phyloP scores from a whole-genome alignment of 108 stramenopile genomes.

The Skeletonema potamos region DNA sequence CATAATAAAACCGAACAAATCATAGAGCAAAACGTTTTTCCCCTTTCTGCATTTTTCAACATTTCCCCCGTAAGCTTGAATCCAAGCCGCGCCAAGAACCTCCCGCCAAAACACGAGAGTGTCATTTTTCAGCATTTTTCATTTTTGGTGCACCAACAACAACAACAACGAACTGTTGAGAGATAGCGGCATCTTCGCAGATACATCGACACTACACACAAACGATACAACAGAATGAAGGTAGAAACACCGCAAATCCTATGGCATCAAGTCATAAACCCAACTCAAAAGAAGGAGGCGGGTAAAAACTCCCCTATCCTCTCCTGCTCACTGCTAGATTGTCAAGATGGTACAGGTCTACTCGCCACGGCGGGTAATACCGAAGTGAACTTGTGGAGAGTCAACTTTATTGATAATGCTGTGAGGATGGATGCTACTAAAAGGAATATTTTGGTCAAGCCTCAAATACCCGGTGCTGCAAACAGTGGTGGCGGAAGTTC shows the following conservation, averaged over 20 bases:
- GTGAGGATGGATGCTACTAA: background rate
- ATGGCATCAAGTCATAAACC: slow-evolving; percentile 67
- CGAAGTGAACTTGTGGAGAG: slow-evolving; percentile 83
- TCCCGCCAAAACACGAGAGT: no score
- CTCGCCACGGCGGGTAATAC: slow-evolving; percentile 92
- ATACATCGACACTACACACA: background rate
- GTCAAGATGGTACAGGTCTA: slow-evolving; percentile 36
- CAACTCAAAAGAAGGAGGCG: slow-evolving; percentile 71
- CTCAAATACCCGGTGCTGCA: slow-evolving; percentile 1
- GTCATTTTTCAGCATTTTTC: background rate
- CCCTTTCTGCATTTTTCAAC: no score
- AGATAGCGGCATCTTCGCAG: background rate
- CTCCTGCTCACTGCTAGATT: slow-evolving; percentile 52
- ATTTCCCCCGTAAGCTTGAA: no score
- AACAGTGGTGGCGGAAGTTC: background rate
- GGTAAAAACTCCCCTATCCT: slow-evolving; percentile 86
- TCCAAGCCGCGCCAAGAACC: no score
- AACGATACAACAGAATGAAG: slow-evolving; percentile 61
- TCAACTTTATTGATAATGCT: slow-evolving; percentile 21
- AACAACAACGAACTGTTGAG: background rate
- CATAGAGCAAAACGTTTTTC: no score
- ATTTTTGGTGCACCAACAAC: background rate
- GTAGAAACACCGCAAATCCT: slow-evolving; percentile 96
- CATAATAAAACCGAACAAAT: no score
- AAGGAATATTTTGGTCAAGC: background rate